These are phyloP conservation scores for Plasmodium yoelii DNA, from an alignment of 169 alveolate genomes.

Conservation along the genomic window DNA sequence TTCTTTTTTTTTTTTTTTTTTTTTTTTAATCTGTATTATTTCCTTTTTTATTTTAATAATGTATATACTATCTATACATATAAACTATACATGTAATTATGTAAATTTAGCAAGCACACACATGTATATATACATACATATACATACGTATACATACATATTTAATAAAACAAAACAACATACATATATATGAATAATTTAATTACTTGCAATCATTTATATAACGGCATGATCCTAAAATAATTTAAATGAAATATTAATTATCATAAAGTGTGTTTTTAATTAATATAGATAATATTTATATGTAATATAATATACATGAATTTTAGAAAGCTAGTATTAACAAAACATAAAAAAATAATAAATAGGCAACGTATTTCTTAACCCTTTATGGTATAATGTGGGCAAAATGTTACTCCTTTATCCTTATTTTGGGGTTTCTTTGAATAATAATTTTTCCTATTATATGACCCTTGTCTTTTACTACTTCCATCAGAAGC, in stretches of 20 bases:
- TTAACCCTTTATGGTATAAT: slow-evolving; percentile 74
- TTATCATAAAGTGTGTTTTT: slow-evolving; percentile 6
- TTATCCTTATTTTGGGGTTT: slow-evolving; percentile 52
- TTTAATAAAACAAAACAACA: not conserved
- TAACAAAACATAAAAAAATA: not conserved
- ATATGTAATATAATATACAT: not conserved
- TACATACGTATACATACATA: slow-evolving; percentile 1
- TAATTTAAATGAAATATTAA: slow-evolving; percentile 6
- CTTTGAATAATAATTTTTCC: slow-evolving; percentile 31
- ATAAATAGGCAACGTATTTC: slow-evolving; percentile 8
- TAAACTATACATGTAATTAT: slow-evolving; percentile 1
- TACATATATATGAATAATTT: slow-evolving; percentile 3
- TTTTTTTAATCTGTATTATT: not conserved
- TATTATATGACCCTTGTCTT: slow-evolving; percentile 35
- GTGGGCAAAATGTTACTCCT: slow-evolving; percentile 68
- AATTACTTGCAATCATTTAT: slow-evolving; percentile 75
- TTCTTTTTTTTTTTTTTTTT: not conserved
- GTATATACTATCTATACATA: not conserved
- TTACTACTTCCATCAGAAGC: slow-evolving; percentile 56
- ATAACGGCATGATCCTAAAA: slow-evolving; percentile 76
- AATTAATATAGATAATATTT: not conserved
- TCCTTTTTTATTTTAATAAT: not conserved
- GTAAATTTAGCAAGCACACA: not conserved
- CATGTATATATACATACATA: slow-evolving; percentile 1
- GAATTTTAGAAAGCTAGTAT: not conserved